A percentile compares a stretch with the other conserved stretches of the same genome.
Evolutionary conservation across 768 basidiomycete genomes (phyloP).

Genomic region (Mycena epipterygia): DNA sequence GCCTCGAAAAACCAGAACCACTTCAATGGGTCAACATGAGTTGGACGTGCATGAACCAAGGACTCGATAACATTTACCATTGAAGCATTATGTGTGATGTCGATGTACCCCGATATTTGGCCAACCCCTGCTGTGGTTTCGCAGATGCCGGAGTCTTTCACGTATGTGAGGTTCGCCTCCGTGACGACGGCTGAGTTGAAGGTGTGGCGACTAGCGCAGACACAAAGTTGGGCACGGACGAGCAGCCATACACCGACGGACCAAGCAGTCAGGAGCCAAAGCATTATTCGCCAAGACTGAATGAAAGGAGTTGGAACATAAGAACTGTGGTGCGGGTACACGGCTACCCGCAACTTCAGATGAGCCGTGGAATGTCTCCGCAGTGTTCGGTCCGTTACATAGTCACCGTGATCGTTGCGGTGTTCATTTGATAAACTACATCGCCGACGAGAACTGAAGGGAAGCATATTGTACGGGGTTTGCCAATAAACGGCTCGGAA

Average conservation of each 20-base stretch:
- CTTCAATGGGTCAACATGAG: conserved; percentile 40
- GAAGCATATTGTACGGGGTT: too few relatives aligned
- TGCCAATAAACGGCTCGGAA: too few relatives aligned
- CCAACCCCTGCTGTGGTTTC: conserved; percentile 73
- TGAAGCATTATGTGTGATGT: conserved; percentile 69
- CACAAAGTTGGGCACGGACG: background rate
- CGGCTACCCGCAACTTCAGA: too few relatives aligned
- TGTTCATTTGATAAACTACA: too few relatives aligned
- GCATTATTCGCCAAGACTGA: background rate
- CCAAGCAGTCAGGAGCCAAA: background rate
- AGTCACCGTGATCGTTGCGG: too few relatives aligned
- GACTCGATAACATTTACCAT: too few relatives aligned
- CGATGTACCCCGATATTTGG: conserved; percentile 74
- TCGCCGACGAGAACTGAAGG: too few relatives aligned
- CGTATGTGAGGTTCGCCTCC: conserved; percentile 45
- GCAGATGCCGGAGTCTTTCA: conserved; percentile 72
- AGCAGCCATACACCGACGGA: background rate
- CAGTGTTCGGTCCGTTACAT: too few relatives aligned
- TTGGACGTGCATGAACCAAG: background rate
- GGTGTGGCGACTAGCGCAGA: background rate
- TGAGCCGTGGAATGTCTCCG: too few relatives aligned
- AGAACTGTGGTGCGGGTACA: too few relatives aligned
- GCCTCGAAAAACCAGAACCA: conserved; percentile 71
- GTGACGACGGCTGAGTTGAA: background rate
- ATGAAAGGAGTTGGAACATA: too few relatives aligned